phyloP scores from a whole-genome alignment of 306 rosid genomes.

The Macrotyloma uniflorum region DNA sequence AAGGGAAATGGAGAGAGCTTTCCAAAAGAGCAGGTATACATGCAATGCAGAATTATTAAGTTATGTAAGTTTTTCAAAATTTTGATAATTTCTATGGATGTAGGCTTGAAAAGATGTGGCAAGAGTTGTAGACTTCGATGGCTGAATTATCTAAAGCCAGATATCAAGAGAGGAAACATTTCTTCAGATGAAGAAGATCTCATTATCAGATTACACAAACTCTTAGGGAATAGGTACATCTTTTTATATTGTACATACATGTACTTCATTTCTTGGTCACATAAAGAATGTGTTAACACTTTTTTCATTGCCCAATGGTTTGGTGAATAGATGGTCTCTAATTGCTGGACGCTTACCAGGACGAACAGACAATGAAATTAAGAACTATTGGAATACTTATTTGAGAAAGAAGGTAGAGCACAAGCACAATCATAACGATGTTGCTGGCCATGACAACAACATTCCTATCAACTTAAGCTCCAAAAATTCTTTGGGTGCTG shows the following conservation, averaged over 20 bases:
- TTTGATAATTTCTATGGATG: neutral
- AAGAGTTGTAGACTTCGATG: constrained; percentile 31
- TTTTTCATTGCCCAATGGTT: too few species aligned
- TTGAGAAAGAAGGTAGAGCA: constrained; percentile 23
- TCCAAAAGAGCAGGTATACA: constrained; percentile 16
- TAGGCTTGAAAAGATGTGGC: constrained; percentile 27
- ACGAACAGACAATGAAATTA: constrained; percentile 23
- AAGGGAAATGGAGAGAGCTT: constrained; percentile 24
- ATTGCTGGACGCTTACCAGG: constrained; percentile 33
- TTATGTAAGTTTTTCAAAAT: neutral
- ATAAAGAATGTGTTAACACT: neutral
- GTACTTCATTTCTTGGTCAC: neutral
- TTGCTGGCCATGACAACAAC: neutral
- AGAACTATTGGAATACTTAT: constrained; percentile 30
- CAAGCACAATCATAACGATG: neutral
- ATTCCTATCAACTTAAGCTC: constrained; percentile 12
- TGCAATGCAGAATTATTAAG: neutral
- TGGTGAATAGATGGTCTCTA: constrained; percentile 16
- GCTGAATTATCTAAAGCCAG: constrained; percentile 31
- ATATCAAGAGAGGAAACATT: constrained; percentile 31
- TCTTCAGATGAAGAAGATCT: constrained; percentile 28
- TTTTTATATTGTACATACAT: neutral
- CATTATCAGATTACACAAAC: constrained; percentile 21
- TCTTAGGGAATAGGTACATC: constrained; percentile 14
- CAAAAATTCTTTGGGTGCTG: neutral